Evolutionary conservation across 2,329 filamentous ascomycete species (phyloP).

Genomic region (Bipolaris gigantea): DNA sequence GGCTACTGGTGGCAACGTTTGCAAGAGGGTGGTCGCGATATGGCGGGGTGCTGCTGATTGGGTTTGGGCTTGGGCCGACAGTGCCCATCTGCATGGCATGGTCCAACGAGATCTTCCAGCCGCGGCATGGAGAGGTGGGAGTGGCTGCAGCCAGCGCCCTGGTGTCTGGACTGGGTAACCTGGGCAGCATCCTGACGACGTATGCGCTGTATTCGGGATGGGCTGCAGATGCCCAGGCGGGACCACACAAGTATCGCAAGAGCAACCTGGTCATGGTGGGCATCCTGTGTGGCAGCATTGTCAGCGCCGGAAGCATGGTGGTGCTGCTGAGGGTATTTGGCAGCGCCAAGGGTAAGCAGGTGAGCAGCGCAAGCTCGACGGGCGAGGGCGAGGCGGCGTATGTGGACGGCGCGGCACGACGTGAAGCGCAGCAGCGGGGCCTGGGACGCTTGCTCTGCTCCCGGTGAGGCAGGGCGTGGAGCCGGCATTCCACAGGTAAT

Average conservation of each 20-base stretch:
- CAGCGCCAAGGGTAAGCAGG: slow-evolving; percentile 40
- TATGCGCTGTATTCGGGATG: slow-evolving; percentile 89
- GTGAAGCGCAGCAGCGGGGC: slow-evolving; percentile 48
- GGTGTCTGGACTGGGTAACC: slow-evolving; percentile 83
- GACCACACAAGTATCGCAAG: slow-evolving; percentile 72
- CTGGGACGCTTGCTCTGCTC: slow-evolving; percentile 42
- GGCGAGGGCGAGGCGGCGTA: slow-evolving; percentile 58
- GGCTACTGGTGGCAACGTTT: slow-evolving; percentile 78
- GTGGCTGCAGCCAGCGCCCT: slow-evolving; percentile 84
- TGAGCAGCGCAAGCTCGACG: slow-evolving; percentile 37
- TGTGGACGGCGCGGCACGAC: slow-evolving; percentile 46
- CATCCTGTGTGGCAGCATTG: slow-evolving; percentile 76
- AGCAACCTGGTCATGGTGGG: slow-evolving; percentile 89
- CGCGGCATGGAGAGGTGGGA: slow-evolving; percentile 84
- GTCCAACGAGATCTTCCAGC: slow-evolving; percentile 89
- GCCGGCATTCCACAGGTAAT: slow-evolving; percentile 5
- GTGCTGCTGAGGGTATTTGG: slow-evolving; percentile 58
- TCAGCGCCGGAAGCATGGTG: slow-evolving; percentile 71
- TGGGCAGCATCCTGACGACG: slow-evolving; percentile 83
- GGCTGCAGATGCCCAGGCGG: slow-evolving; percentile 67
- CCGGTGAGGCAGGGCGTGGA: slow-evolving; percentile 21
- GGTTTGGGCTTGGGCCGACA: slow-evolving; percentile 86
- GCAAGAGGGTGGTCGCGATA: slow-evolving; percentile 83
- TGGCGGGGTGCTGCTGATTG: slow-evolving; percentile 84
- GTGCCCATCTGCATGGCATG: slow-evolving; percentile 94